Evolutionary conservation across 2,329 filamentous ascomycete genomes (phyloP), one percentile per base, ranked within the genome.

Genomic region (Fusarium penzigii): DNA sequence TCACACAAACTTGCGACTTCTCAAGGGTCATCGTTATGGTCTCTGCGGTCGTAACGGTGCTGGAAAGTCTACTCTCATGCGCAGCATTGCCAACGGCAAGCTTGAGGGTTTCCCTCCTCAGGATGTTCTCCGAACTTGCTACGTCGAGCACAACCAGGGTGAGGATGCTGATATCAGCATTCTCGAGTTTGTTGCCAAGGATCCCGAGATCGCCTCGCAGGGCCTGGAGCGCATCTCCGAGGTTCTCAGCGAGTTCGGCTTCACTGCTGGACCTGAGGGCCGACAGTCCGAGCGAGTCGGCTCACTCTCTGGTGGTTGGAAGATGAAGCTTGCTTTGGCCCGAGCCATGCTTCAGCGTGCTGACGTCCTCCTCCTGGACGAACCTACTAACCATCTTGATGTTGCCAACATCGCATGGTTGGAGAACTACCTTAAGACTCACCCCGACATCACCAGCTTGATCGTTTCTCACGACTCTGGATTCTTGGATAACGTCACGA

Each of bases 11-110:
- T 80, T 99, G 41, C 87, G 92, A 40, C 85, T 99, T 9, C 83
- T 97, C 66, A 97, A 97, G 79, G 94, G 94, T 51, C 94, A 97
- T 74, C 88, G 94, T 53, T 99, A 99, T 70, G 94, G 94, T 71
- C 89, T 99, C 16, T 97, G 93, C 67, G 94, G 94, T 66, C 89
- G 93, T 65, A 99, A 99, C 72, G 94, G 94, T 77, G 92, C 92
- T 51, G 94, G 94, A 69, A 99, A 99, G 78, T 97, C 94, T n/a
- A 99, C 94, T 1, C 83, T 99, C 52, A 97, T 99, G 94, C 90
- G 91, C 70, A 92, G 89, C 71, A 99, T 99, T 66, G 90, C 94
- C 46, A 88, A 88, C 53, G 93, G 92, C 68, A 99, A 99, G 80
- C 83, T 99, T 4, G 94, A 99, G 74, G 94, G 94, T 9, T 99